Evolutionary conservation across 2,329 filamentous ascomycete genomes (phyloP), one percentile per base, ranked within the genome.

Genomic region (Hymenoscyphus fraxineus): DNA sequence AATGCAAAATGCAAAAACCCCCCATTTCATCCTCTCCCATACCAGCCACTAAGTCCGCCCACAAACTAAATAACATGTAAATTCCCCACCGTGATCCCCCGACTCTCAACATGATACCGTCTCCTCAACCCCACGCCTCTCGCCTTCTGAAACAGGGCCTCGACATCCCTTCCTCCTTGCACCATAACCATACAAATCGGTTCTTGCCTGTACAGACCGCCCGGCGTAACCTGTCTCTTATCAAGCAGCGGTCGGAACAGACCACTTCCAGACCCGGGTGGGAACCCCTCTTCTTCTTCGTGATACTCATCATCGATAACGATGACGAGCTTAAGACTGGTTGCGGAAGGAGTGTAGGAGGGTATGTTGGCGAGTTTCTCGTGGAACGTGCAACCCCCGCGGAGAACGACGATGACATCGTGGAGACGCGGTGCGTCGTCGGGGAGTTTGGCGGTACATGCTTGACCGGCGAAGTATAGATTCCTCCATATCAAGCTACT

Each of bases 361-460:
- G 94, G 93, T n/a, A 98, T 93, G 69, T 92, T 93, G 60, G 84
- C 82, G 0, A 98, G 79, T 76, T 99, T 99, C 35, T 89, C 79
- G 41, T 85, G 88, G 76, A 98, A 98, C 31, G 85, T 89, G 78
- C 95, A 99, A 0, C 86, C 87, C 47, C 95, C 94, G 6, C 95
- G 87, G 35, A 85, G 87, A 71, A 98, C 82, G 59, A 97, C 85
- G 65, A 99, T 87, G 65, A 98, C 81, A 60, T 97, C 88, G 77
- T 96, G 78, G 1, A 76, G 78, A 51, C 80, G 80, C 0, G 80
- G 81, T 2, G 87, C 76, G 7, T 80, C 76, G 1, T 80, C 70
- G 13, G 85, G 76, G 61, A 92, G 77, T 65, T 82, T 76, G 64
- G 81, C 64, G 68, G 77, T 3, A 68, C 94, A 95, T 10, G 87